Evolutionary conservation across 768 basidiomycete genomes (phyloP).

Genomic region (Boletus eberwhitei): DNA sequence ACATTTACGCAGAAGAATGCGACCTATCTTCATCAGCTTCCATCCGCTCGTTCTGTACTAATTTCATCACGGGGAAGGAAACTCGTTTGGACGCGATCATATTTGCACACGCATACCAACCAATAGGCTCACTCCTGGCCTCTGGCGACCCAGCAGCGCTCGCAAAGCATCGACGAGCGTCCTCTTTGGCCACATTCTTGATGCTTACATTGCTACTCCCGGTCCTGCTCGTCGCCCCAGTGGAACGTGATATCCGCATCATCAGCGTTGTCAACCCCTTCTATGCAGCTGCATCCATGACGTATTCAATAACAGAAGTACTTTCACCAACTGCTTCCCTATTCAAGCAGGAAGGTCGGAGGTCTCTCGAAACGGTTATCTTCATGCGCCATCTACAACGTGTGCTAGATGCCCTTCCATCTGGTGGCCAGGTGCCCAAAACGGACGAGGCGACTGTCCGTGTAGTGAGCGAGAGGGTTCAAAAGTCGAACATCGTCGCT

Average conservation of each 20-base stretch:
- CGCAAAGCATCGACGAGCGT: slow-evolving; percentile 41
- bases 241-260: slow-evolving; percentile 89
- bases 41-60: slow-evolving; percentile 64
- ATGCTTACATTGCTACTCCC: slow-evolving; percentile 79
- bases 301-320: slow-evolving; percentile 31
- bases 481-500: slow-evolving; percentile 73
- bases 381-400: slow-evolving; percentile 80
- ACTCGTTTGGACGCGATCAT: slow-evolving; percentile 75
- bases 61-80: slow-evolving; percentile 62
- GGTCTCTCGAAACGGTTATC: slow-evolving; percentile 60
- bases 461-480: slow-evolving; percentile 41
- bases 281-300: slow-evolving; percentile 73
- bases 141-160: slow-evolving; percentile 29
- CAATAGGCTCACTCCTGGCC: slow-evolving; percentile 50
- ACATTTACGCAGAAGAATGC: slow-evolving; percentile 78
- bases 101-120: slow-evolving; percentile 73
- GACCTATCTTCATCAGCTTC: slow-evolving; percentile 64
- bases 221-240: slow-evolving; percentile 72
- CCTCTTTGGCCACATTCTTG: slow-evolving; percentile 71
- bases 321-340: slow-evolving; percentile 30
- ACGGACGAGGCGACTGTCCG: slow-evolving; percentile 31
- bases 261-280: slow-evolving; percentile 85
- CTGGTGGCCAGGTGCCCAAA: slow-evolving; percentile 49
- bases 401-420: slow-evolving; percentile 76
- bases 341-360: slow-evolving; percentile 58